Evolutionary conservation across 768 basidiomycete genomes (phyloP), one percentile per base, ranked within the genome.

Genomic region (Mycena indigotica): DNA sequence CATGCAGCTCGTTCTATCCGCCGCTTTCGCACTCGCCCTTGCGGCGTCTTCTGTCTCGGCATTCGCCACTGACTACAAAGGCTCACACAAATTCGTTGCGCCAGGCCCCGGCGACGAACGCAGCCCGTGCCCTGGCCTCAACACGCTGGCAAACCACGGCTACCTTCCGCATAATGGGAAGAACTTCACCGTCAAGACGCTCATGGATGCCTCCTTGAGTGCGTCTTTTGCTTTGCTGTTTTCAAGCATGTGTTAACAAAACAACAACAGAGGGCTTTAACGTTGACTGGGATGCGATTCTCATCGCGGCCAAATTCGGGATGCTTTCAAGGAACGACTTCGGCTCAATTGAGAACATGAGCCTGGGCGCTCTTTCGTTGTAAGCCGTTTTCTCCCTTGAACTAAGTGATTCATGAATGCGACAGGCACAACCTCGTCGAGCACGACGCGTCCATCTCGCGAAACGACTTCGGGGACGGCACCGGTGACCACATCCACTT

Each of bases 401-500:
- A 19, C 12, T 19, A 13, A 21, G 13, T 44, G 35, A 44, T 21
- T 44, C 13, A 44, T 8, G 8, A 8, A 8, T 5, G 21, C 41
- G 21, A 8, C n/a, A 44, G 41, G 5, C 41, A 44, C 41, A 23
- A 13, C 41, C 41, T 44, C 41, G 21, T 44, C 41, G 41, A 44
- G 21, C 41, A 44, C 41, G 41, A 44, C 41, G 41, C 41, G 41
- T 44, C 41, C 41, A 44, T 44, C 41, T 44, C 41, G 41, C 41
- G 41, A 13, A 13, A 44, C 12, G 41, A 44, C 41, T 13, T 44
- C n/a, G 41, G 41, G 15, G 41, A 44, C 41, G 41, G 41, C 41
- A 8, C 41, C 8, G 41, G 41, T 6, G 41, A 44, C 41, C 8
- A 13, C 53, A 40, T 55, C 4, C 52, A 58, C 29, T 63, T 63